A percentile compares a stretch with the other conserved stretches of the same genome.
Evolutionary conservation across 441 rosid species (phyloP).

Genomic region (Eruca vesicaria): DNA sequence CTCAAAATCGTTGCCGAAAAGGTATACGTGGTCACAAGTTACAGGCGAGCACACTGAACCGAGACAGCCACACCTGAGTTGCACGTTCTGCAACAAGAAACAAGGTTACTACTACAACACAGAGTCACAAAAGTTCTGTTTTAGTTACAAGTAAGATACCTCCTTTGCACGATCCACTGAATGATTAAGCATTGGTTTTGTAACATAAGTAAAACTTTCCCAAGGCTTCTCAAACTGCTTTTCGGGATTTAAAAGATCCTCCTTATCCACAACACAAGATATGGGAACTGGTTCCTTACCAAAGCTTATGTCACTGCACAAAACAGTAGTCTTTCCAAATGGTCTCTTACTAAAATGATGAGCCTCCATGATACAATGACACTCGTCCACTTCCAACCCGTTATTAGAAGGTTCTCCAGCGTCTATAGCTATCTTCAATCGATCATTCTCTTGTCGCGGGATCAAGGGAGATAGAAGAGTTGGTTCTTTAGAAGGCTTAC

Average conservation of each 20-base stretch:
- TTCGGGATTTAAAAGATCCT: slow-evolving; percentile 46
- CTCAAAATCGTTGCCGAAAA: slow-evolving; percentile 86
- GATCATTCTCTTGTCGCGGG: slow-evolving; percentile 44
- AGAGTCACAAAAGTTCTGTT: slow-evolving; percentile 3
- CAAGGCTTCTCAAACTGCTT: slow-evolving; percentile 60
- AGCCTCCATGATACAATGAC: slow-evolving; percentile 71
- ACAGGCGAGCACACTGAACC: slow-evolving; percentile 62
- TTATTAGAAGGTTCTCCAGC: slow-evolving; percentile 32
- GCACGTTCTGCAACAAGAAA: slow-evolving; percentile 55
- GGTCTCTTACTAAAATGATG: slow-evolving; percentile 56
- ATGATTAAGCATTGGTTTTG: slow-evolving; percentile 57
- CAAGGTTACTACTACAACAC: slow-evolving; percentile 4
- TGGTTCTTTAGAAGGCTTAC: slow-evolving; percentile 56
- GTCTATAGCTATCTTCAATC: slow-evolving; percentile 28
- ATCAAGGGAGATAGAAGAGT: slow-evolving; percentile 40
- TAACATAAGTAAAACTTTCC: slow-evolving; percentile 75
- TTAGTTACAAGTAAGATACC: slow-evolving; percentile 46
- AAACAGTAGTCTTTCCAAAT: slow-evolving; percentile 42
- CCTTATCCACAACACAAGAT: slow-evolving; percentile 78
- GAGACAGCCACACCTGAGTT: slow-evolving; percentile 77
- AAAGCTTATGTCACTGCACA: slow-evolving; percentile 86
- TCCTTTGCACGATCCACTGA: slow-evolving; percentile 49
- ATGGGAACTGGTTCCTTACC: slow-evolving; percentile 80
- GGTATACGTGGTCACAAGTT: slow-evolving; percentile 90
- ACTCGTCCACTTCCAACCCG: slow-evolving; percentile 80